Base-by-base conservation (phyloP, 1,284 basidiomycete species). In the Ceratobasidium sp. region DNA sequence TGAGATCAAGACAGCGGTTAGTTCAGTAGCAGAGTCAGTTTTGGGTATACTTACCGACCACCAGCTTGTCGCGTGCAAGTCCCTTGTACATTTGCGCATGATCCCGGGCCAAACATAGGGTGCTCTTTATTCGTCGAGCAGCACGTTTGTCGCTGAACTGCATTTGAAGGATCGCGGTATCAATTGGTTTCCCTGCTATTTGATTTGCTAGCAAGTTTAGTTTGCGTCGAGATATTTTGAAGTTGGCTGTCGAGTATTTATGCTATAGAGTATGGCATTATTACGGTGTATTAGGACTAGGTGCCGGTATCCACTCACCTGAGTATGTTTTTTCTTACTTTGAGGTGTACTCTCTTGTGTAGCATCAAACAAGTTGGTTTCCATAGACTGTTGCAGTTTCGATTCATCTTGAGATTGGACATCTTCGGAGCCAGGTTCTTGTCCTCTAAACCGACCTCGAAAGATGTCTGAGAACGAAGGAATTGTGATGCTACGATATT, bases 91-190 rank as follows among this genome's bases (percentile, higher is more conserved):
- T 85, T 36, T 83, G 82, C 0, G 96, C 97, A 78, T 97, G 93
- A 78, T 95, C 89, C 78, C 93, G 90, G 9, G 96, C 96, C 3
- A 93, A 86, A 4, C 88, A 90, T 57, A 98, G 85, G 85, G 96
- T 96, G 76, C 90, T 92, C 86, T 94, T 90, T 72, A 99, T 88
- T 74, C 94, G 89, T 55, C 85, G 87, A 72, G 93, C 91, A 10
- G 92, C 93, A 16, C 94, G 87, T 82, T 98, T 98, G 80, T 96
- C 90, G 76, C 91, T 92, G 81, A 98, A 97, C 79, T 93, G 88
- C 92, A 98, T 97, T 79, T 99, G 97, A 64, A 98, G 83, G 78
- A 99, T 96, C 30, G 97, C 96, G 78, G 92, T 90, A 82, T 98
- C 96, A 73, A 97, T 89, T 14, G 95, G 94, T 77, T 94, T 91